A percentile compares a stretch with the other conserved stretches of the same genome.
Conservation (phyloP, 2,329 filamentous ascomycete genomes). For the Cladosporium sp. region DNA sequence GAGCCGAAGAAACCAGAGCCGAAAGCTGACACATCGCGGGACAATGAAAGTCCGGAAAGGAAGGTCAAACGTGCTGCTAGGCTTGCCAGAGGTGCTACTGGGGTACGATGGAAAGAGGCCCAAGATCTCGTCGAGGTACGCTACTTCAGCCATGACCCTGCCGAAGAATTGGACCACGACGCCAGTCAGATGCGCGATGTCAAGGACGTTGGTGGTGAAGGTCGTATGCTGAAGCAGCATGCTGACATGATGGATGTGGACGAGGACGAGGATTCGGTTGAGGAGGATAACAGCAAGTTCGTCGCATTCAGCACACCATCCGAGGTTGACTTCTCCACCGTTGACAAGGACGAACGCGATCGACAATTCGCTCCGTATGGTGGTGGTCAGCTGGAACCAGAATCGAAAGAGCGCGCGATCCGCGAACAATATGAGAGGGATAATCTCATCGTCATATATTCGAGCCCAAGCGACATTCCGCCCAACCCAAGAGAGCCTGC, state of each 20-base stretch:
- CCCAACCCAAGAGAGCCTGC: slow-evolving; percentile 43
- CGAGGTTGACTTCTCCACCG: slow-evolving; percentile 41
- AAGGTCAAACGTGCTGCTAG: slow-evolving; percentile 66
- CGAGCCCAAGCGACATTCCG: slow-evolving; percentile 42
- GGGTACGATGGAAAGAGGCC: slow-evolving; percentile 68
- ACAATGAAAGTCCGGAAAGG: slow-evolving; percentile 63
- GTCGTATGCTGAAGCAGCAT: slow-evolving; percentile 53
- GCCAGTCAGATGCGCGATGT: slow-evolving; percentile 68
- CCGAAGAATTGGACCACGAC: slow-evolving; percentile 65
- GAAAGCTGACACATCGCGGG: slow-evolving; percentile 26
- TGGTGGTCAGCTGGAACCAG: slow-evolving; percentile 37
- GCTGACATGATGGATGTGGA: slow-evolving; percentile 65
- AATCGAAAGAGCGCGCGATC: slow-evolving; percentile 39
- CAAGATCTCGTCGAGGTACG: slow-evolving; percentile 62
- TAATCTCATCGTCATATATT: slow-evolving; percentile 46
- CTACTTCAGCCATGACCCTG: slow-evolving; percentile 67
- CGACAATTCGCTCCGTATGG: slow-evolving; percentile 45
- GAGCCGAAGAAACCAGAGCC: slow-evolving; percentile 38
- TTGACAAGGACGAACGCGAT: slow-evolving; percentile 38
- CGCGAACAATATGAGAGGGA: slow-evolving; percentile 44
- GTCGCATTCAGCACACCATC: slow-evolving; percentile 43
- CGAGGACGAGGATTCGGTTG: slow-evolving; percentile 55
- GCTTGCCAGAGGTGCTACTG: slow-evolving; percentile 64
- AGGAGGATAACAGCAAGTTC: slow-evolving; percentile 46
- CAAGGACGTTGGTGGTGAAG: slow-evolving; percentile 65